Evolutionary conservation across 2,329 filamentous ascomycete species (phyloP).

Genomic region (Boeremia lycopersici): DNA sequence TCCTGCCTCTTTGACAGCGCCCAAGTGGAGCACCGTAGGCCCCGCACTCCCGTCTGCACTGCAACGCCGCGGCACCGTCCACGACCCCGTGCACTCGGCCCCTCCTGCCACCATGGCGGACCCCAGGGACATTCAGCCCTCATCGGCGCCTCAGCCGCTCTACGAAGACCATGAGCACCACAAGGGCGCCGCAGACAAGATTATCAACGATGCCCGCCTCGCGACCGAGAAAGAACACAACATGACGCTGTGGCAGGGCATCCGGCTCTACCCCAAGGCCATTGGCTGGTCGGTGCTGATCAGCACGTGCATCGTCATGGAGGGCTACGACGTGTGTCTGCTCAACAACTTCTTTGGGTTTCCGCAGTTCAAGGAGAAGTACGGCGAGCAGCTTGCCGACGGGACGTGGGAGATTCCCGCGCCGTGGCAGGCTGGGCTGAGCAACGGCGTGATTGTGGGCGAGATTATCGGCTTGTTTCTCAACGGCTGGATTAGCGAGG

Average conservation of each 20-base stretch:
- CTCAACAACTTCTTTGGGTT: conserved; percentile 77
- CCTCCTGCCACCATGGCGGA: conserved; percentile 19
- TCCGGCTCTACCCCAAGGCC: conserved; percentile 85
- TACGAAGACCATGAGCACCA: conserved; percentile 30
- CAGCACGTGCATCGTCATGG: conserved; percentile 91
- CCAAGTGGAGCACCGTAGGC: conserved; percentile 3
- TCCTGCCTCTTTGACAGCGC: conserved; percentile 2
- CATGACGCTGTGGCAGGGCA: conserved; percentile 70
- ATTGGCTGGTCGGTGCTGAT: conserved; percentile 83
- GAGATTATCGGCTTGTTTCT: conserved; percentile 56
- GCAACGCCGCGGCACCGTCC: conserved; percentile 1
- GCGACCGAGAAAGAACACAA: conserved; percentile 57
- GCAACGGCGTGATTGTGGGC: conserved; percentile 55
- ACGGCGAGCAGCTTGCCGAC: conserved; percentile 49
- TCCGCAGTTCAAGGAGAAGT: conserved; percentile 55
- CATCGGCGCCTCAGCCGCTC: conserved; percentile 9
- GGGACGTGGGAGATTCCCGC: conserved; percentile 53
- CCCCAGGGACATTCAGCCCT: conserved; percentile 35
- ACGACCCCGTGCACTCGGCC: too few species aligned
- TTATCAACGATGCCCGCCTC: conserved; percentile 51
- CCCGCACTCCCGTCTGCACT: conserved; percentile 2
- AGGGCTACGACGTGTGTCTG: conserved; percentile 82
- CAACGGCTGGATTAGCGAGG: conserved; percentile 54
- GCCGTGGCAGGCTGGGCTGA: conserved; percentile 55
- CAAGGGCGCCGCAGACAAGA: conserved; percentile 36